phyloP scores from a whole-genome alignment of 1,284 basidiomycete genomes.

The Apiotrichum veenhuisii region DNA sequence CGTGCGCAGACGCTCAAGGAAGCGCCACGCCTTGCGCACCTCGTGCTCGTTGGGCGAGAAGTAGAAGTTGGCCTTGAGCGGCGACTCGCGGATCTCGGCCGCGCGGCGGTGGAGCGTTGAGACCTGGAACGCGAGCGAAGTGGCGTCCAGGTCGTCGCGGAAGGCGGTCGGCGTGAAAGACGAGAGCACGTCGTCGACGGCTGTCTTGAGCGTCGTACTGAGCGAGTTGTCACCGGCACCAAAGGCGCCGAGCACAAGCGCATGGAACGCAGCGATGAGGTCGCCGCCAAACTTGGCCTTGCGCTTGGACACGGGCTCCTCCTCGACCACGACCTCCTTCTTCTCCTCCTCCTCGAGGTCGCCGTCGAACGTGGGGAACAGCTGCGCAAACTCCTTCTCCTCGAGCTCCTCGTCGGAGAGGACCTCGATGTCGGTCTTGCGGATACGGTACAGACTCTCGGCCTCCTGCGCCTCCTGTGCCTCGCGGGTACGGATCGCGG shows the following conservation, averaged over 20 bases:
- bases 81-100: constrained; percentile 46
- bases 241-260: constrained; percentile 23
- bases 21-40: constrained; percentile 58
- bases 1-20: constrained; percentile 57
- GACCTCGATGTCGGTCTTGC: constrained; percentile 59
- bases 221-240: constrained; percentile 8
- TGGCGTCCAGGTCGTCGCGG: constrained; percentile 31
- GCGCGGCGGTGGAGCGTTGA: constrained; percentile 29
- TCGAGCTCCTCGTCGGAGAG: constrained; percentile 70
- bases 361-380: constrained; percentile 80
- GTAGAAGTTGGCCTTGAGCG: constrained; percentile 69
- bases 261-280: constrained; percentile 32
- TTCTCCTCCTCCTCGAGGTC: constrained; percentile 41
- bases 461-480: constrained; percentile 63
- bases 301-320: background rate
- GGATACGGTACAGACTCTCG: constrained; percentile 74
- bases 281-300: constrained; percentile 24
- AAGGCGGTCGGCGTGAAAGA: constrained; percentile 24
- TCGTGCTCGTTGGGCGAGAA: constrained; percentile 67
- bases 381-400: constrained; percentile 70
- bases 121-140: constrained; percentile 37
- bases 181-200: constrained; percentile 25
- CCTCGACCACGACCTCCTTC: constrained; percentile 12
- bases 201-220: constrained; percentile 16
- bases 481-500: constrained; percentile 69